Evolutionary conservation across 139 green algal species (phyloP), one percentile per base, ranked within the genome.

Genomic region (Astrephomene gubernaculifera): DNA sequence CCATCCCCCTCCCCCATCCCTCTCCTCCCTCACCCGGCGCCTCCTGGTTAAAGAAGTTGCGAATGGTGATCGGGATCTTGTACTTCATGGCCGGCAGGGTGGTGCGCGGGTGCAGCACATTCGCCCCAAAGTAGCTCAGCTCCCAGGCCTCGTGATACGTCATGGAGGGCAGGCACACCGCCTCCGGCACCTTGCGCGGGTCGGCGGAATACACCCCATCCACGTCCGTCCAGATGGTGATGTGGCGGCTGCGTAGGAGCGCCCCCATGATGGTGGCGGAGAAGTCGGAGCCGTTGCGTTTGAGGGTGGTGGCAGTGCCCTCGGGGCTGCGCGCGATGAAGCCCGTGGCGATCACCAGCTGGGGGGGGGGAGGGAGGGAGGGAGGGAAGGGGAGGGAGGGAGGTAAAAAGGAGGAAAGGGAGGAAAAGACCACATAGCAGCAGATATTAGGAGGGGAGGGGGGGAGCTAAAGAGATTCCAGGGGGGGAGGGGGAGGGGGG

Each of bases 151-250:
- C 97, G 78, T 99, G 93, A 87, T 99, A 99, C 24, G 95, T 95
- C 90, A 98, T 90, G 74, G 36, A 68, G 45, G 88, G 79, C 52
- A 96, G 84, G 91, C 95, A 96, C 36, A 96, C 93, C 0, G 96
- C 94, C 80, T 98, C 95, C 0, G 87, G 84, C 74, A 97, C 95
- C 89, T 98, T 98, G 70, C 97, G 90, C 5, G 97, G 97, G 90
- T 99, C 97, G 1, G 97, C 97, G 12, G 87, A 95, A 88, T 96
- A 99, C 38, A 99, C 97, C 29, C 97, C 97, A 63, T 99, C 92
- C 44, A 99, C 97, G 81, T 99, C 97, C 0, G 97, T 99, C 97
- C 97, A 99, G 87, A 99, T 99, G 72, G 95, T 99, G 93, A 99
- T 98, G 81, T 93, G 84, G 21, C 43, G 43, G 54, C 49, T 60